These are phyloP conservation scores for Kregervanrija fluxuum DNA, from an alignment of 805 yeast species.

Conservation along the genomic window DNA sequence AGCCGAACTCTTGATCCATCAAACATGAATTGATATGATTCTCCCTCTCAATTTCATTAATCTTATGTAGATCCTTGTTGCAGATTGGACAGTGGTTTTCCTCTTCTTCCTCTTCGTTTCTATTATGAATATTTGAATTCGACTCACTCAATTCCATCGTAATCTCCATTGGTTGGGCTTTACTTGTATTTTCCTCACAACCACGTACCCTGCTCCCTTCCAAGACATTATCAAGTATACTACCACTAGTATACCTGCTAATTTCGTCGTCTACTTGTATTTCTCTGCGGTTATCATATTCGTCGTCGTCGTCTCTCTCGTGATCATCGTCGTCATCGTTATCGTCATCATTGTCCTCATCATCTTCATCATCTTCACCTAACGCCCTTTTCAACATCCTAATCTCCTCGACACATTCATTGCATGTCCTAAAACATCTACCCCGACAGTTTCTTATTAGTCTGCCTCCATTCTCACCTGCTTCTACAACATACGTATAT, in stretches of 20 bases:
- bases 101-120: conserved; percentile 19
- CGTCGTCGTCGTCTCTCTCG: not conserved
- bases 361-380: conserved; percentile 12
- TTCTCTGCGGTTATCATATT: not conserved
- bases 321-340: not conserved
- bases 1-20: conserved; percentile 51
- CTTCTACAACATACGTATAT: conserved; percentile 50
- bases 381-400: conserved; percentile 40
- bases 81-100: conserved; percentile 40
- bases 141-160: conserved; percentile 2
- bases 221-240: no score
- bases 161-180: conserved; percentile 11
- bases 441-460: conserved; percentile 3
- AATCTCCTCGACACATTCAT: conserved; percentile 60
- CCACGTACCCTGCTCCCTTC: not conserved
- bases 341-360: conserved; percentile 1
- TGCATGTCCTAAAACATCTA: conserved; percentile 61
- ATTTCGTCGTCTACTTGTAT: not conserved
- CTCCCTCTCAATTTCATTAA: conserved; percentile 36
- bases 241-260: not conserved
- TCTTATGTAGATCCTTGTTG: conserved; percentile 19
- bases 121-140: not conserved
- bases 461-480: conserved; percentile 8
- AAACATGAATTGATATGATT: conserved; percentile 69
- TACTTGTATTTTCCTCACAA: not conserved